Conservation (phyloP, 345 rosid species). For the Durio zibethinus region DNA sequence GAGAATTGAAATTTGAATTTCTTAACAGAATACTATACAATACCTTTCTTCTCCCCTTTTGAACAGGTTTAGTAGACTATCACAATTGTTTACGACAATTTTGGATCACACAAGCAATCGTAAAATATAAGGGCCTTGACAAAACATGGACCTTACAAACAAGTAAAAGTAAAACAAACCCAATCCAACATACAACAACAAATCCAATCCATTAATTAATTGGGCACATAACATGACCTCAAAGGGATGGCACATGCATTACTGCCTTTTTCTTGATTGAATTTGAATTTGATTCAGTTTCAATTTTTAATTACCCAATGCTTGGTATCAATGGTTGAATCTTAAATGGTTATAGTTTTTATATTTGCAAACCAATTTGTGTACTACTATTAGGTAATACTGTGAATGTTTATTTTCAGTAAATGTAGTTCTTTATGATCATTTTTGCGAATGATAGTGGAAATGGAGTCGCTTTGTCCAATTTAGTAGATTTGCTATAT, state of each 20-base stretch:
- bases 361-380: not conserved
- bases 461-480: not conserved
- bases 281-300: not conserved
- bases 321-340: not conserved
- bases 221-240: no score
- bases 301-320: not conserved
- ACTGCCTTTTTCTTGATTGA: not conserved
- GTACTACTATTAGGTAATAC: not conserved
- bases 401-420: not conserved
- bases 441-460: not conserved
- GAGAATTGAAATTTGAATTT: no score
- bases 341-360: not conserved
- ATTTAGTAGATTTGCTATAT: not conserved
- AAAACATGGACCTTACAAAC: no score
- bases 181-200: no score
- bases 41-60: no score
- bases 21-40: no score
- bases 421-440: not conserved
- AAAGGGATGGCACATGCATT: slow-evolving; percentile 64
- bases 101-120: no score
- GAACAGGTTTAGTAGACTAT: no score
- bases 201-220: no score
- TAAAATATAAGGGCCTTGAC: no score
- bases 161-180: no score
- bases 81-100: no score